phyloP scores from a whole-genome alignment of 495 filamentous ascomycete genomes.

The Immersiella caudata region DNA sequence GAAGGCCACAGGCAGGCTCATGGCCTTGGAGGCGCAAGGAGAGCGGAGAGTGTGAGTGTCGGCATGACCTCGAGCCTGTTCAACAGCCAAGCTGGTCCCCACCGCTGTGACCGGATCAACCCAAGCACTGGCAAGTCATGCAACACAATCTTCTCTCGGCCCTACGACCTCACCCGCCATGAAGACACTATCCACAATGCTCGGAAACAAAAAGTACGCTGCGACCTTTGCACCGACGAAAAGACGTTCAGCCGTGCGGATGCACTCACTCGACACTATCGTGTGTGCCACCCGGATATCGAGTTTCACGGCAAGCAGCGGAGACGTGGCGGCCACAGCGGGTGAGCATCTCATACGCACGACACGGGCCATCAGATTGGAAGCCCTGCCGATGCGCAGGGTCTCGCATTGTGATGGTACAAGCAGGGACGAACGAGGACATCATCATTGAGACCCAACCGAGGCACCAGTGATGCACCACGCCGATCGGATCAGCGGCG shows the following conservation, averaged over 20 bases:
- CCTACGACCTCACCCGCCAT: conserved; percentile 95
- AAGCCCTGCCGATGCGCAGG: neutral
- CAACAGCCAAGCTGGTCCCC: conserved; percentile 39
- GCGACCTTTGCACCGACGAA: conserved; percentile 90
- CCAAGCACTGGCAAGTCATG: conserved; percentile 95
- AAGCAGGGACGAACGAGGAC: neutral
- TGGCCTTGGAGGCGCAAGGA: conserved; percentile 35
- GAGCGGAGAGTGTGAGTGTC: conserved; percentile 19
- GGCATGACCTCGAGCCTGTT: conserved; percentile 34
- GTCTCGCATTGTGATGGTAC: neutral
- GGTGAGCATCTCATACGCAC: neutral
- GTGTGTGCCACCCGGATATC: conserved; percentile 41
- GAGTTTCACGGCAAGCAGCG: conserved; percentile 8
- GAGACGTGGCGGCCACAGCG: neutral
- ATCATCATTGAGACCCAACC: neutral
- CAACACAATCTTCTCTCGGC: conserved; percentile 92
- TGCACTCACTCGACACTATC: conserved; percentile 90
- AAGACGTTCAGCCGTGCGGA: conserved; percentile 95
- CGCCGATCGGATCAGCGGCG: conserved; percentile 10
- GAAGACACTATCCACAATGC: conserved; percentile 98
- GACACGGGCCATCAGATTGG: neutral
- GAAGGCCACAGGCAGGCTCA: conserved; percentile 80
- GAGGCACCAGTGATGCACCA: neutral
- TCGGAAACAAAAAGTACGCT: conserved; percentile 93
- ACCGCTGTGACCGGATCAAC: conserved; percentile 76